A percentile compares a stretch with the other conserved stretches of the same genome.
Evolutionary conservation across 805 yeast genomes (phyloP).

Genomic region (Saccharomycopsis schoenii): DNA sequence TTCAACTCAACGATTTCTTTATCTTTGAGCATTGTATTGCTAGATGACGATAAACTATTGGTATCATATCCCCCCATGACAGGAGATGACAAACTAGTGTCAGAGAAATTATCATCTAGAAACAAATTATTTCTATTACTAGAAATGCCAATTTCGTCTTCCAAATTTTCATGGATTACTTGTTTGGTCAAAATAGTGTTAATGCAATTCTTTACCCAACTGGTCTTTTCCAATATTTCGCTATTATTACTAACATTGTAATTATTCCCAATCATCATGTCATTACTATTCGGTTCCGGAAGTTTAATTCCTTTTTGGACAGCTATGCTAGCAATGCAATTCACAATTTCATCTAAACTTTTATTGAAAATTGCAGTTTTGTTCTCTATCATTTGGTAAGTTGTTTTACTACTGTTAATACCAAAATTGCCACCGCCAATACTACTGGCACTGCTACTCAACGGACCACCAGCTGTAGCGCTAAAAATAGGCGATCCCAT

Average conservation of each 20-base stretch:
- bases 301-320: conserved; percentile 15
- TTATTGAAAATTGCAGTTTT: conserved; percentile 15
- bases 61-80: conserved; percentile 6
- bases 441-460: neutral
- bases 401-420: neutral
- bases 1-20: conserved; percentile 27
- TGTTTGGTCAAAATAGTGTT: conserved; percentile 6
- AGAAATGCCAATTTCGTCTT: neutral
- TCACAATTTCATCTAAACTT: conserved; percentile 17
- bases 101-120: conserved; percentile 4
- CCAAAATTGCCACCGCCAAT: neutral
- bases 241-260: conserved; percentile 2
- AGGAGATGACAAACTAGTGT: conserved; percentile 7
- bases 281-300: conserved; percentile 12
- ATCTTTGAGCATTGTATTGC: neutral
- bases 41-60: neutral
- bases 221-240: conserved; percentile 10
- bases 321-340: conserved; percentile 14
- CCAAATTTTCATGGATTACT: neutral
- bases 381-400: conserved; percentile 14
- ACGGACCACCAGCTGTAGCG: neutral
- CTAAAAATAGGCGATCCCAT: neutral
- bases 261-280: conserved; percentile 7
- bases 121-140: neutral
- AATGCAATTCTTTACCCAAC: conserved; percentile 17